Conservation (phyloP, 768 basidiomycete species). For the Russula ochroleuca region DNA sequence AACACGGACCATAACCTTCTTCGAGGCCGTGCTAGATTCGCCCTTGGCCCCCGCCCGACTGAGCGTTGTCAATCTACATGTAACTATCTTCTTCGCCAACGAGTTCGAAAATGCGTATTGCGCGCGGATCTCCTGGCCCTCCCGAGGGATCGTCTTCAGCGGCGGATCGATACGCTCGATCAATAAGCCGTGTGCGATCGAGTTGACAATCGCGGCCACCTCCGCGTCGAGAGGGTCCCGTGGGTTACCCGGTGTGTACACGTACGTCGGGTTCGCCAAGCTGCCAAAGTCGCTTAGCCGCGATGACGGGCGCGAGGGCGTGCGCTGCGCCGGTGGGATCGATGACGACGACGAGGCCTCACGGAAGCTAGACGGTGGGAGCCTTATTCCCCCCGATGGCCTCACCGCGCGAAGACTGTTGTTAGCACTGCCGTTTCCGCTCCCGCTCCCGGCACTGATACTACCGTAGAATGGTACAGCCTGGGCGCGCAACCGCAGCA, state of each 20-base stretch:
- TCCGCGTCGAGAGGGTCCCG: conserved; percentile 82
- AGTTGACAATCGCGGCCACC: conserved; percentile 70
- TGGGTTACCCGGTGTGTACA: conserved; percentile 60
- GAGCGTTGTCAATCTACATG: conserved; percentile 75
- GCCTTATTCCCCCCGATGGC: conserved; percentile 41
- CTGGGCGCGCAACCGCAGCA: conserved; percentile 55
- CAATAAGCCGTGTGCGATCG: conserved; percentile 68
- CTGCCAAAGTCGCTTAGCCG: conserved; percentile 50
- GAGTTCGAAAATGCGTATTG: conserved; percentile 78
- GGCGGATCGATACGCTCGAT: conserved; percentile 81
- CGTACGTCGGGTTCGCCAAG: conserved; percentile 46
- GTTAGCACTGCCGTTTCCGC: not conserved
- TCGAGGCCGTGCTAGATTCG: conserved; percentile 44
- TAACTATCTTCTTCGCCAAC: conserved; percentile 68
- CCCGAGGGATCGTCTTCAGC: conserved; percentile 56
- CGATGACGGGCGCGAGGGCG: conserved; percentile 55
- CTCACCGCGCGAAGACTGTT: conserved; percentile 40
- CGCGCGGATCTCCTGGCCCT: conserved; percentile 76
- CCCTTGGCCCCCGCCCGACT: conserved; percentile 50
- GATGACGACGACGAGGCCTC: conserved; percentile 42
- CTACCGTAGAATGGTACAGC: conserved; percentile 51
- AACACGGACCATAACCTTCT: conserved; percentile 90
- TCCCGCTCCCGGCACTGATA: conserved; percentile 23
- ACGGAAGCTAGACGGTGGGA: conserved; percentile 74
- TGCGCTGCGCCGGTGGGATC: conserved; percentile 40